These are phyloP conservation scores for Fonsecaea monophora DNA, from an alignment of 2,329 filamentous ascomycete genomes.

Conservation along the genomic window DNA sequence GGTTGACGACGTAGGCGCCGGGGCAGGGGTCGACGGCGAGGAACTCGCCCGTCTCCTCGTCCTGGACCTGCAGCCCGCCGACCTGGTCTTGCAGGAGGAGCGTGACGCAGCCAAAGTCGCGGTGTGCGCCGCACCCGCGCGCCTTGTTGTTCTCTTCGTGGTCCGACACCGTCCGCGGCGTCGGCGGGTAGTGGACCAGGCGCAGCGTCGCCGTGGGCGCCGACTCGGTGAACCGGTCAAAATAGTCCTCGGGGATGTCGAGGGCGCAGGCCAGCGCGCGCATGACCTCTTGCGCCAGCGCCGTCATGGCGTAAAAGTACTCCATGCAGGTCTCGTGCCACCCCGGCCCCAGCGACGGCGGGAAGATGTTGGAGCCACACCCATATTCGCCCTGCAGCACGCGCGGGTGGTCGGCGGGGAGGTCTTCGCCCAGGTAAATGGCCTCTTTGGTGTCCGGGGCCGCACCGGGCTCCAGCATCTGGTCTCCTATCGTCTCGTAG, in stretches of 20 bases:
- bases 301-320: constrained; percentile 32
- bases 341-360: background rate
- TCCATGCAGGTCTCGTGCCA: constrained; percentile 27
- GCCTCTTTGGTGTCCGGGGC: constrained; percentile 33
- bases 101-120: constrained; percentile 46
- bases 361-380: constrained; percentile 18
- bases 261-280: constrained; percentile 32
- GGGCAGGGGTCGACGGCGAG: constrained; percentile 53
- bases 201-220: constrained; percentile 39
- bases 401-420: constrained; percentile 18
- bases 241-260: constrained; percentile 32
- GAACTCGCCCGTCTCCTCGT: constrained; percentile 52
- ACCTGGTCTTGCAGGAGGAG: constrained; percentile 44
- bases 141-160: background rate
- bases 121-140: constrained; percentile 42
- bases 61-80: constrained; percentile 43
- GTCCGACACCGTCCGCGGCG: constrained; percentile 15
- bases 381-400: constrained; percentile 19
- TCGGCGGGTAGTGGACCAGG: constrained; percentile 41
- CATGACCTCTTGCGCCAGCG: constrained; percentile 36
- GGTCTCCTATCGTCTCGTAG: constrained; percentile 46
- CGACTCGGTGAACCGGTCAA: constrained; percentile 37
- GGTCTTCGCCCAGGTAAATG: constrained; percentile 30
- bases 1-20: constrained; percentile 42
- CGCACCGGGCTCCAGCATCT: constrained; percentile 32